A percentile compares a stretch with the other conserved stretches of the same genome.
phyloP scores from a whole-genome alignment of 228 moss, liverwort and hornwort species.

The Sphagnum fallax region DNA sequence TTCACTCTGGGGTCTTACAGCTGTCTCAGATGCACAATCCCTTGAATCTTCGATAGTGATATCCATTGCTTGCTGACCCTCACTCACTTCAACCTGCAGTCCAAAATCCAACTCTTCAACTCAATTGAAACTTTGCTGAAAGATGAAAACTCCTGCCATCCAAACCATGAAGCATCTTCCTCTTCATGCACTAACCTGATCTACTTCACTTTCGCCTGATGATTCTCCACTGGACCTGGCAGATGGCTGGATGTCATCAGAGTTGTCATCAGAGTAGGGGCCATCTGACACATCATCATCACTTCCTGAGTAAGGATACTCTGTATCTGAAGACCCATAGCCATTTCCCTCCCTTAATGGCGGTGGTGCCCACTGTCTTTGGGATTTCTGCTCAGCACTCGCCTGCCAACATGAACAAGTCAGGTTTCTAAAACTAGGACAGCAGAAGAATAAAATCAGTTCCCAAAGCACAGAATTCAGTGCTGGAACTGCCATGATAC shows the following conservation, averaged over 20 bases:
- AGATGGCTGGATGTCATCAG: conserved; percentile 36
- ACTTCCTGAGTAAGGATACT: conserved; percentile 45
- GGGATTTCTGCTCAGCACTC: conserved; percentile 16
- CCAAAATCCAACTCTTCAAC: conserved; percentile 8
- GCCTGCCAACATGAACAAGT: conserved; percentile 21
- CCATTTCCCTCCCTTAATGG: conserved; percentile 26
- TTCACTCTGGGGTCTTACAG: conserved; percentile 11
- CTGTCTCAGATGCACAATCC: background rate
- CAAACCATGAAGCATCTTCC: conserved; percentile 2
- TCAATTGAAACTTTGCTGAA: background rate
- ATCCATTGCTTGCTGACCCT: conserved; percentile 39
- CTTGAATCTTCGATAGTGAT: conserved; percentile 16
- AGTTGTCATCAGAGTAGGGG: conserved; percentile 32
- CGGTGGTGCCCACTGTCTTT: conserved; percentile 25
- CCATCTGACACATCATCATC: conserved; percentile 41
- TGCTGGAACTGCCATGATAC: conserved; percentile 10
- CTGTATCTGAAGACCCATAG: conserved; percentile 30
- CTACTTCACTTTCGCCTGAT: conserved; percentile 35
- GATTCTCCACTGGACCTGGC: conserved; percentile 35
- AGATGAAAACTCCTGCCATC: background rate
- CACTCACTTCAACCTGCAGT: conserved; percentile 41
- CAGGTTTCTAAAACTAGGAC: background rate
- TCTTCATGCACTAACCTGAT: conserved; percentile 35
- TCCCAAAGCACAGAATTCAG: background rate
- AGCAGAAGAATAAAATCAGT: background rate